phyloP scores from a whole-genome alignment of 768 basidiomycete species.

The Cantharellus anzutake region DNA sequence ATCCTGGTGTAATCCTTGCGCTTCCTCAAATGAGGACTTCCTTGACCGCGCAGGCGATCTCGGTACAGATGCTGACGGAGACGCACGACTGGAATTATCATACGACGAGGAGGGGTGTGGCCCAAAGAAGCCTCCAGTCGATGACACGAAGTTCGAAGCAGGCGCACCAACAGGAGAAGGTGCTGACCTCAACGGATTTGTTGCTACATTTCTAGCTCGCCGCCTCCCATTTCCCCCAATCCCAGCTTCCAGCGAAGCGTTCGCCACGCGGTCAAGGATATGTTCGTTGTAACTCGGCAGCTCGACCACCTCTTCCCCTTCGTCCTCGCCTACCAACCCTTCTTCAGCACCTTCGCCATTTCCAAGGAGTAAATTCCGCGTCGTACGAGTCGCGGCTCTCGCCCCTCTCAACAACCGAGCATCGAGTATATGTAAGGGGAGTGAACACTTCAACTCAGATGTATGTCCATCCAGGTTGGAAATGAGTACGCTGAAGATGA shows the following conservation, averaged over 20 bases:
- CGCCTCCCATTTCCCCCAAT: background rate
- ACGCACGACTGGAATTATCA: too few species aligned
- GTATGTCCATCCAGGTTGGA: conserved; percentile 80
- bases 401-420: conserved; percentile 56
- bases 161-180: too few species aligned
- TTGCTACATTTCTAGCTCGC: background rate
- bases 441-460: conserved; percentile 85
- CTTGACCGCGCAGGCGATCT: too few species aligned
- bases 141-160: too few species aligned
- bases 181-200: background rate
- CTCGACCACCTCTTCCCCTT: conserved; percentile 40
- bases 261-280: conserved; percentile 63
- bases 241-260: background rate
- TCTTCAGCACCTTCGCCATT: background rate
- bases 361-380: conserved; percentile 51
- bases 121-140: too few species aligned
- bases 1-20: background rate
- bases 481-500: conserved; percentile 25
- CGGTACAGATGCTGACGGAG: too few species aligned
- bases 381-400: conserved; percentile 45
- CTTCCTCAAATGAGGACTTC: too few species aligned
- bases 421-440: conserved; percentile 76
- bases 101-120: too few species aligned
- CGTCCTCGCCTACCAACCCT: conserved; percentile 16
- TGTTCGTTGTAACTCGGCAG: conserved; percentile 83